A percentile compares a stretch with the other conserved stretches of the same genome.
Conservation (phyloP, 2,329 filamentous ascomycete species). For the Botrytis aclada region DNA sequence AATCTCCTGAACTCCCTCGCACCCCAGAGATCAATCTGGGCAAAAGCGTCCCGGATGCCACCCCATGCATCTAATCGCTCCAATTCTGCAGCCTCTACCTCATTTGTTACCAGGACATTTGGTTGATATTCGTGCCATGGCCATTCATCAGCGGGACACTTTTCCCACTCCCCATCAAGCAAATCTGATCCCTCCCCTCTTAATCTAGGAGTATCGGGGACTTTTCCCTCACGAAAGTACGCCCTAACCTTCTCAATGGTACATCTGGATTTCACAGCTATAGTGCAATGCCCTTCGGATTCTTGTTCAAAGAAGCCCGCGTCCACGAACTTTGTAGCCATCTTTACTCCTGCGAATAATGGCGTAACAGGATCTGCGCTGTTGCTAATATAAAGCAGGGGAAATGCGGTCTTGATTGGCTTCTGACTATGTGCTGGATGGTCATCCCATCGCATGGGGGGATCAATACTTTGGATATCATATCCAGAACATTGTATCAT, state of each 20-base stretch:
- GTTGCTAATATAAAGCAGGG: constrained; percentile 42
- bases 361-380: constrained; percentile 42
- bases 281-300: constrained; percentile 32
- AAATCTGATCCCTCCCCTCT: constrained; percentile 22
- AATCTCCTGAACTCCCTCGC: neutral
- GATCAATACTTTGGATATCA: constrained; percentile 28
- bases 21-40: constrained; percentile 5
- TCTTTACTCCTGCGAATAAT: constrained; percentile 34
- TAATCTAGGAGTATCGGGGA: constrained; percentile 27
- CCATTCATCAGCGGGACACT: constrained; percentile 33
- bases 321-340: constrained; percentile 33
- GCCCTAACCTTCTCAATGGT: constrained; percentile 30
- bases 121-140: constrained; percentile 21
- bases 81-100: neutral
- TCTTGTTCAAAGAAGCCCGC: constrained; percentile 34
- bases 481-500: constrained; percentile 33
- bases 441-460: constrained; percentile 35
- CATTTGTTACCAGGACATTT: neutral
- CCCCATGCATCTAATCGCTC: constrained; percentile 12
- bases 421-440: constrained; percentile 30
- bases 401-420: constrained; percentile 40
- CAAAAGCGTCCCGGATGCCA: constrained; percentile 10
- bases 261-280: constrained; percentile 30
- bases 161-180: constrained; percentile 30
- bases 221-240: constrained; percentile 32